These are phyloP conservation scores for Kuraishia hungarica DNA, from an alignment of 805 yeast species.

Conservation along the genomic window DNA sequence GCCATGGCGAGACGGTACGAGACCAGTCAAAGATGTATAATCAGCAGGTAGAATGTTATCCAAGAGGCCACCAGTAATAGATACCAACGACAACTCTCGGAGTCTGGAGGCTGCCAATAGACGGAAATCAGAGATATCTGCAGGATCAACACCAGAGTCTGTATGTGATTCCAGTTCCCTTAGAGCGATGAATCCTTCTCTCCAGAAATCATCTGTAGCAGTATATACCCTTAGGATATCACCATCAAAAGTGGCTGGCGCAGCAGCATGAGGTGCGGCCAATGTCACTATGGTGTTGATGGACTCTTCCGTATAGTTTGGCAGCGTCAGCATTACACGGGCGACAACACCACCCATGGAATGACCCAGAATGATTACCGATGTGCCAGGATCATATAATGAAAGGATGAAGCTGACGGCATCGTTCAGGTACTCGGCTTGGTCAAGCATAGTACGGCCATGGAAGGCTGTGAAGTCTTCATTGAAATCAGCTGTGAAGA, in stretches of 20 bases:
- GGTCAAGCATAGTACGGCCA: constrained; percentile 88
- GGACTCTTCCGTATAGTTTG: constrained; percentile 63
- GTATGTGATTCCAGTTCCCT: constrained; percentile 4
- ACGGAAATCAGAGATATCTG: constrained; percentile 3
- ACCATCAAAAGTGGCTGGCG: constrained; percentile 91
- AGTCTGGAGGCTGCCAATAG: constrained; percentile 37
- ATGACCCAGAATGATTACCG: constrained; percentile 80
- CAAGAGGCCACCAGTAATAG: constrained; percentile 81
- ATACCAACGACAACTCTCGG: constrained; percentile 56
- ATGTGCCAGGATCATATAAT: constrained; percentile 44
- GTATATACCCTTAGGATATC: constrained; percentile 72
- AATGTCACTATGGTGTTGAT: constrained; percentile 79
- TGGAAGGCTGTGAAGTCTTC: constrained; percentile 96
- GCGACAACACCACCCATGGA: constrained; percentile 98
- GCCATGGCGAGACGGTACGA: constrained; percentile 71
- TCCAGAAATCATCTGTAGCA: constrained; percentile 75
- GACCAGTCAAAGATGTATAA: constrained; percentile 64
- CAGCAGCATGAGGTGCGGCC: constrained; percentile 86
- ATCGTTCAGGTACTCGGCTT: constrained; percentile 87
- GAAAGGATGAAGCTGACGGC: constrained; percentile 72
- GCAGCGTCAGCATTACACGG: constrained; percentile 70
- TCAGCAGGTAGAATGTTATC: constrained; percentile 87
- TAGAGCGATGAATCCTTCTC: constrained; percentile 35
- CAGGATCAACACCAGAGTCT: constrained; percentile 11
- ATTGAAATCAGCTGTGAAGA: constrained; percentile 88